Evolutionary conservation across 176 grass and related monocot species (phyloP).

Genomic region (Miscanthus lutarioriparius): DNA sequence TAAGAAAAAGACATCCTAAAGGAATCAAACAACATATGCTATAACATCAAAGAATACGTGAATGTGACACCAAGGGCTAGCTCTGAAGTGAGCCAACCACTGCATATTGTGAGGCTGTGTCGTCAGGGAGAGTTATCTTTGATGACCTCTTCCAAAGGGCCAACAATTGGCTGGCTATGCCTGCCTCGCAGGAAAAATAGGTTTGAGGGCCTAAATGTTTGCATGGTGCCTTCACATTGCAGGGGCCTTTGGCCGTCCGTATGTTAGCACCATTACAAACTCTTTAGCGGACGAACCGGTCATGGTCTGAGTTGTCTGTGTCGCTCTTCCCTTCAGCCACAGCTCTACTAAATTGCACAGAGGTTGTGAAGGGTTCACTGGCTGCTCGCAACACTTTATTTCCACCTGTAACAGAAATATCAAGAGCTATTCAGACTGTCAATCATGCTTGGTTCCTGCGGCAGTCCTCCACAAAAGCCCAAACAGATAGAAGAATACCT

Average conservation of each 20-base stretch:
- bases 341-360: slow-evolving; percentile 61
- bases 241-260: slow-evolving; percentile 46
- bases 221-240: slow-evolving; percentile 22
- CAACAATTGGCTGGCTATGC: slow-evolving; percentile 36
- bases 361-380: slow-evolving; percentile 51
- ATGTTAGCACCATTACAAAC: slow-evolving; percentile 72
- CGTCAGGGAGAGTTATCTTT: slow-evolving; percentile 26
- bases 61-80: slow-evolving; percentile 44
- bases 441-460: neutral
- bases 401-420: slow-evolving; percentile 61
- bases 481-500: slow-evolving; percentile 9
- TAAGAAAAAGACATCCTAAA: slow-evolving; percentile 37
- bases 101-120: slow-evolving; percentile 20
- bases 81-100: slow-evolving; percentile 40
- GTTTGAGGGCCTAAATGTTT: slow-evolving; percentile 9
- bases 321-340: slow-evolving; percentile 50
- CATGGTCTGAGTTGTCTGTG: slow-evolving; percentile 45
- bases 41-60: slow-evolving; percentile 47
- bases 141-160: slow-evolving; percentile 4
- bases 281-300: slow-evolving; percentile 61
- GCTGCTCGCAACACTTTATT: slow-evolving; percentile 66
- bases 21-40: slow-evolving; percentile 41
- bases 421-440: slow-evolving; percentile 4
- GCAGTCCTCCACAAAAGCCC: neutral
- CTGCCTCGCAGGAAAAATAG: slow-evolving; percentile 2